These are phyloP conservation scores for Wickerhamomyces bisporus DNA, from an alignment of 805 yeast genomes.

Conservation along the genomic window DNA sequence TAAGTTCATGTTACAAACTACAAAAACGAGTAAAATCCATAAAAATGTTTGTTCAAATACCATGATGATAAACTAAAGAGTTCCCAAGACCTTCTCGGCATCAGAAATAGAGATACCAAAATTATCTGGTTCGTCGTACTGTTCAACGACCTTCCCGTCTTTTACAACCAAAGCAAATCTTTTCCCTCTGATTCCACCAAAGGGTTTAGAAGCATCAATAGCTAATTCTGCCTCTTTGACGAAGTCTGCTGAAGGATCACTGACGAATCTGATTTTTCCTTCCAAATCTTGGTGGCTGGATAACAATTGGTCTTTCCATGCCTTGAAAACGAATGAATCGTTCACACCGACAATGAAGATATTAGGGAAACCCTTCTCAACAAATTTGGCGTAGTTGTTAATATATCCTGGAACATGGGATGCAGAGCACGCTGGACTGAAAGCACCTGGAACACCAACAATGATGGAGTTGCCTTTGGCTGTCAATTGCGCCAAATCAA, in stretches of 20 bases:
- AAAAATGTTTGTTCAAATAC: too few relatives aligned
- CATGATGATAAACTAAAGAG: constrained; percentile 1
- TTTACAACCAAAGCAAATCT: constrained; percentile 75
- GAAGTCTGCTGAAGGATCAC: constrained; percentile 78
- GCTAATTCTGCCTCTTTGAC: constrained; percentile 56
- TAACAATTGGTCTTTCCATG: constrained; percentile 58
- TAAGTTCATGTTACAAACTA: not conserved
- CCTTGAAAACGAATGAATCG: constrained; percentile 79
- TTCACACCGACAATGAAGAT: constrained; percentile 74
- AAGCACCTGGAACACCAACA: constrained; percentile 72
- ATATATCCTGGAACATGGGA: constrained; percentile 73
- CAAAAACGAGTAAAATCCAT: too few relatives aligned
- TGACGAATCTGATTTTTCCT: constrained; percentile 49
- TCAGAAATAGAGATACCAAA: constrained; percentile 53
- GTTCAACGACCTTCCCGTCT: constrained; percentile 62
- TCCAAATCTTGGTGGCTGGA: constrained; percentile 5
- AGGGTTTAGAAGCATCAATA: constrained; percentile 71
- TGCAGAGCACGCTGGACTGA: constrained; percentile 73
- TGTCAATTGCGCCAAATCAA: constrained; percentile 48
- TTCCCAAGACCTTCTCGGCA: constrained; percentile 33
- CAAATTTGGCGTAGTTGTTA: constrained; percentile 43
- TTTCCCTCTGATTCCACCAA: constrained; percentile 71
- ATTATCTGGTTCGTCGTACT: constrained; percentile 78
- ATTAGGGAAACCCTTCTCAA: constrained; percentile 56
- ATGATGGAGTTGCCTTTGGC: constrained; percentile 46